A percentile compares a stretch with the other conserved stretches of the same genome.
These are phyloP conservation scores for Pestalotiopsis fici DNA, from an alignment of 2,329 filamentous ascomycete genomes.

Conservation along the genomic window DNA sequence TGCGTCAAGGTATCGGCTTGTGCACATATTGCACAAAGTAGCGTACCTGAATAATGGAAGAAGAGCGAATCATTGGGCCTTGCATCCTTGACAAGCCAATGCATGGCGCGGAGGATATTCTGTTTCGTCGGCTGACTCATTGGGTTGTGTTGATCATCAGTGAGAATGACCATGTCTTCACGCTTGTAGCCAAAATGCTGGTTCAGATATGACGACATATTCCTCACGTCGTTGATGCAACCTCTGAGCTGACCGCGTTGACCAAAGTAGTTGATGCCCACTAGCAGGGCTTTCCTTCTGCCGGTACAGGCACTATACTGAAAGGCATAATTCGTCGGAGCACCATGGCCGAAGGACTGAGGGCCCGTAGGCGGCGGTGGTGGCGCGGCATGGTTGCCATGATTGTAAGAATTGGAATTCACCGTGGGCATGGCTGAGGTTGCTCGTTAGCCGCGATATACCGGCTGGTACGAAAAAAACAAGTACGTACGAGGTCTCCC, in stretches of 20 bases:
- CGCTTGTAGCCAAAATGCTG: slow-evolving; percentile 89
- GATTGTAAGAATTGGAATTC: slow-evolving; percentile 55
- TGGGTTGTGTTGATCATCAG: slow-evolving; percentile 94
- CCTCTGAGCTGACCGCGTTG: slow-evolving; percentile 88
- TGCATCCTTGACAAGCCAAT: slow-evolving; percentile 95
- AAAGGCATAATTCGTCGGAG: slow-evolving; percentile 78
- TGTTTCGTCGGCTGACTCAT: slow-evolving; percentile 97
- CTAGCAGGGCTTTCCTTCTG: slow-evolving; percentile 82
- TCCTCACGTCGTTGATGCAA: slow-evolving; percentile 97
- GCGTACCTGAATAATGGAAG: slow-evolving; percentile 89
- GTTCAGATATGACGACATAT: slow-evolving; percentile 90
- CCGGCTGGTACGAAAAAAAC: background rate
- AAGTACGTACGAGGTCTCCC: slow-evolving; percentile 47
- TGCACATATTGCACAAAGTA: background rate
- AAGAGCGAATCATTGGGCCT: slow-evolving; percentile 91
- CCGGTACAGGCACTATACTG: slow-evolving; percentile 93
- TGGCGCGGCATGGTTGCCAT: slow-evolving; percentile 60
- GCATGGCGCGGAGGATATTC: slow-evolving; percentile 94
- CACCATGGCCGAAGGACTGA: slow-evolving; percentile 78
- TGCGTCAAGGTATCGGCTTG: background rate
- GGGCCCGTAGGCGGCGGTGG: slow-evolving; percentile 66
- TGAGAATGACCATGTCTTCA: slow-evolving; percentile 96
- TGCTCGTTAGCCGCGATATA: background rate
- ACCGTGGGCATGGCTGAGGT: slow-evolving; percentile 38
- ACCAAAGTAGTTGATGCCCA: slow-evolving; percentile 96